phyloP scores from a whole-genome alignment of 805 yeast species.

The Metschnikowia koreensis region DNA sequence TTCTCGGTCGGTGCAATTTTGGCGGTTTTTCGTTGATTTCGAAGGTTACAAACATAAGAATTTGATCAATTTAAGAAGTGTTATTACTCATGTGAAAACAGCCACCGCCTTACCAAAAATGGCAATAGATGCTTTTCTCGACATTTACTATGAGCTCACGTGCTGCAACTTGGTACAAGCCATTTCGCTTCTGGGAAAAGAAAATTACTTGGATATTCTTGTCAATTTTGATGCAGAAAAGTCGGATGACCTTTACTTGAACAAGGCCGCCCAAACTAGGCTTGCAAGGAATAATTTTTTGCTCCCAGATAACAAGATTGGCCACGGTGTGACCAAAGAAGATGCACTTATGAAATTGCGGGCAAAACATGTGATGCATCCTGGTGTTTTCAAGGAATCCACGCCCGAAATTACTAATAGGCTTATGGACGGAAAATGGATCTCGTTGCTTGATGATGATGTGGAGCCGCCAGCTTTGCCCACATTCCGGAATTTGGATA shows the following conservation, averaged over 20 bases:
- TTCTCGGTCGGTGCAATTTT: slow-evolving; percentile 46
- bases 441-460: slow-evolving; percentile 21
- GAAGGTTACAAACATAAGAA: slow-evolving; percentile 46
- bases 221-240: slow-evolving; percentile 21
- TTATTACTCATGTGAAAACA: slow-evolving; percentile 45
- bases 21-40: slow-evolving; percentile 56
- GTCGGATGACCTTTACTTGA: slow-evolving; percentile 28
- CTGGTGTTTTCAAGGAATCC: slow-evolving; percentile 34
- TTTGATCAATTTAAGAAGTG: slow-evolving; percentile 41
- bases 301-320: slow-evolving; percentile 7
- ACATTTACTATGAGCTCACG: slow-evolving; percentile 23
- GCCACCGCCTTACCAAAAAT: slow-evolving; percentile 48
- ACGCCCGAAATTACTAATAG: slow-evolving; percentile 36
- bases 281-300: slow-evolving; percentile 22
- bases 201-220: slow-evolving; percentile 14
- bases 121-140: slow-evolving; percentile 44
- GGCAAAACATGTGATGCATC: slow-evolving; percentile 29
- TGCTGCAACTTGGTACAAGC: slow-evolving; percentile 23
- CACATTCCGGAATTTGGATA: slow-evolving; percentile 61
- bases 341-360: slow-evolving; percentile 22
- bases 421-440: slow-evolving; percentile 20
- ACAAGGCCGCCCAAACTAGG: slow-evolving; percentile 24
- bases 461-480: slow-evolving; percentile 44
- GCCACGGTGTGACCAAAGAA: slow-evolving; percentile 11
- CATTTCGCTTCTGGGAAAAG: slow-evolving; percentile 14